Evolutionary conservation across 208 protist genomes (phyloP).

Genomic region (Trypanosoma boissoni): DNA sequence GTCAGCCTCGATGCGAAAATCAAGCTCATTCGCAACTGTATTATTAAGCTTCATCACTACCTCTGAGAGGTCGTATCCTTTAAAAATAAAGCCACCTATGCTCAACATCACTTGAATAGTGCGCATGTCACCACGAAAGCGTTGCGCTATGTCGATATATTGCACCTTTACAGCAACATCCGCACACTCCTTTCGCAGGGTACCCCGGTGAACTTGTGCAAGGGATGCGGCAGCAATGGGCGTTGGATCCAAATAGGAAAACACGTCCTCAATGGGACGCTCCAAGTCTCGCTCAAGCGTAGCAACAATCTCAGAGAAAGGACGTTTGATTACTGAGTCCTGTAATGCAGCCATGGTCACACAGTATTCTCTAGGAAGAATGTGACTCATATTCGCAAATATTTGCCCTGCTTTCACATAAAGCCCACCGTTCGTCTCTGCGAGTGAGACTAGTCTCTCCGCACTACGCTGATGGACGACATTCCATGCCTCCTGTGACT

Average conservation of each 20-base stretch:
- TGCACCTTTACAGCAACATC: constrained; percentile 96
- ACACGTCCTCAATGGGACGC: constrained; percentile 49
- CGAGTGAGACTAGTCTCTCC: constrained; percentile 64
- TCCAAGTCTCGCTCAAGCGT: constrained; percentile 73
- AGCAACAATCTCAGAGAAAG: constrained; percentile 72
- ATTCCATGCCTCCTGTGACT: constrained; percentile 63
- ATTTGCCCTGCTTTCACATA: constrained; percentile 96
- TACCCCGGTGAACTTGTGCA: constrained; percentile 86
- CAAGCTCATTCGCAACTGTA: constrained; percentile 88
- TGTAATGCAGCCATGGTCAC: constrained; percentile 76
- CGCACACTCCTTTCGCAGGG: constrained; percentile 42
- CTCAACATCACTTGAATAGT: constrained; percentile 79
- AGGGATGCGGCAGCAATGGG: constrained; percentile 89
- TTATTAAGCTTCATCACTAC: constrained; percentile 86
- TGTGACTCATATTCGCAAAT: constrained; percentile 92
- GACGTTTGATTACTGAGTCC: constrained; percentile 68
- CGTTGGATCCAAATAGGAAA: constrained; percentile 53
- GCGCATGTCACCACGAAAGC: constrained; percentile 87
- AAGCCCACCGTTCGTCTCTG: constrained; percentile 88
- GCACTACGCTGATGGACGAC: constrained; percentile 73
- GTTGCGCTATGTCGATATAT: constrained; percentile 84
- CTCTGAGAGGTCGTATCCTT: constrained; percentile 83
- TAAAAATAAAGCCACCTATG: constrained; percentile 69
- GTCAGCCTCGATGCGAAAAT: constrained; percentile 92
- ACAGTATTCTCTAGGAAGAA: constrained; percentile 90